Base-by-base conservation (phyloP, 2,329 filamentous ascomycete genomes). In the Epichloe festucae region DNA sequence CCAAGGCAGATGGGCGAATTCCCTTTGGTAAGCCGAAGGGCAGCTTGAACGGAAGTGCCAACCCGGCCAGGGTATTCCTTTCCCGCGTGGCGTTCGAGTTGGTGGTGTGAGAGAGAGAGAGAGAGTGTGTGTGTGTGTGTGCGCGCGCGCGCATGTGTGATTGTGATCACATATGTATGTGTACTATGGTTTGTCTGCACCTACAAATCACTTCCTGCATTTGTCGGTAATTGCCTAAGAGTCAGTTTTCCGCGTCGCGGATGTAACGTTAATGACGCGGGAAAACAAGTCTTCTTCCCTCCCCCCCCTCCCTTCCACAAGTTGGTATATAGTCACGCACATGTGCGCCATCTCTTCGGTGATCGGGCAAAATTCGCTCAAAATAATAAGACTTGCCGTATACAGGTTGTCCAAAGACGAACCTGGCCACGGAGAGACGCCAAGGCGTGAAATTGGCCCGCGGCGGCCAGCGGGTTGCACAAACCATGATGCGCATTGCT, bases 401-500 rank as follows among this genome's bases (percentile, higher is more conserved):
- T 50, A 49, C 45, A 43, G 40, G 39, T 41, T 46, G 36, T 52
- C 50, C 17, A 43, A 11, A 11, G 46, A 44, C 21, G 38, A 46
- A n/a, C 46, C 38, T 45, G 38, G 17, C 39, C 36, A 48, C 48
- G 51, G 50, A 54, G 53, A 52, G 49, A 50, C 44, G n/a, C 44
- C 17, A 50, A 42, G n/a, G 46, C 49, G 36, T 27, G 40, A 41
- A 21, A 34, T 48, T 51, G 51, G 51, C 53, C 52, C 54, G 45
- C 51, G 40, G 55, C 53, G 52, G 55, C 52, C 55, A 52, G 49
- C 53, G 51, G 46, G 45, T 52, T 46, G 50, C 56, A 49, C 35
- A 46, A 42, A 55, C n/a, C 54, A 73, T 71, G 67, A 74, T 75
- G 71, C 70, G 72, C 55, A 73, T 75, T 53, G 73, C 71, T 53